A percentile compares a stretch with the other conserved stretches of the same genome.
Evolutionary conservation across 495 filamentous ascomycete species (phyloP).

Genomic region (Apodospora peruviana): DNA sequence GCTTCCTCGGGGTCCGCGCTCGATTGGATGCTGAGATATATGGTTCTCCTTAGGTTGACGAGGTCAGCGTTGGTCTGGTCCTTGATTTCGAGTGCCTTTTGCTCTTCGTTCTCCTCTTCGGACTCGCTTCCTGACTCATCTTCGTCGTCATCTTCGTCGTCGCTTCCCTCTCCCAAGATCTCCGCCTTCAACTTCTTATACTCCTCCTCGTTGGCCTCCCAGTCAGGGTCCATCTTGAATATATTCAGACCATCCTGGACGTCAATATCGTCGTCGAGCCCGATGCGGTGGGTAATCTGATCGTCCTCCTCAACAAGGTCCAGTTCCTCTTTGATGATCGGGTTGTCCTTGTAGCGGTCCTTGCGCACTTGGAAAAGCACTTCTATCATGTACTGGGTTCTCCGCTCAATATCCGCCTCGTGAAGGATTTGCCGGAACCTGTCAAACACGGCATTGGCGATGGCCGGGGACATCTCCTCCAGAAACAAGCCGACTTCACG

Average conservation of each 20-base stretch:
- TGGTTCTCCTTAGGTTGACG: slow-evolving; percentile 85
- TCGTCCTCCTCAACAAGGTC: slow-evolving; percentile 97
- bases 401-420: slow-evolving; percentile 92
- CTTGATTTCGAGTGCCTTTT: slow-evolving; percentile 82
- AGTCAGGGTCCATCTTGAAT: slow-evolving; percentile 89
- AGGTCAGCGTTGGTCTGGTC: slow-evolving; percentile 95
- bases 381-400: slow-evolving; percentile 98
- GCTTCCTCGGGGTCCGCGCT: slow-evolving; percentile 92
- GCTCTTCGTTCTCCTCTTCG: slow-evolving; percentile 68
- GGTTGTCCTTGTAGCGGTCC: slow-evolving; percentile 93
- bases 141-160: slow-evolving; percentile 63
- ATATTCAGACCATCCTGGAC: slow-evolving; percentile 83
- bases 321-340: slow-evolving; percentile 82
- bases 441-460: slow-evolving; percentile 86
- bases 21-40: slow-evolving; percentile 96
- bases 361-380: slow-evolving; percentile 95
- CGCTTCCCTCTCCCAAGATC: slow-evolving; percentile 88
- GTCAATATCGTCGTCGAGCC: slow-evolving; percentile 75
- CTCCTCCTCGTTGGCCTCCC: slow-evolving; percentile 83
- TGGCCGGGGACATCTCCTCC: slow-evolving; percentile 84
- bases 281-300: slow-evolving; percentile 82
- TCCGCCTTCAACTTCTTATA: slow-evolving; percentile 88
- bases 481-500: slow-evolving; percentile 88
- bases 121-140: slow-evolving; percentile 71
- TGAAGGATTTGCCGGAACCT: slow-evolving; percentile 93